Evolutionary conservation across 148 eudicot species (phyloP).

Genomic region (Selenicereus undatus): DNA sequence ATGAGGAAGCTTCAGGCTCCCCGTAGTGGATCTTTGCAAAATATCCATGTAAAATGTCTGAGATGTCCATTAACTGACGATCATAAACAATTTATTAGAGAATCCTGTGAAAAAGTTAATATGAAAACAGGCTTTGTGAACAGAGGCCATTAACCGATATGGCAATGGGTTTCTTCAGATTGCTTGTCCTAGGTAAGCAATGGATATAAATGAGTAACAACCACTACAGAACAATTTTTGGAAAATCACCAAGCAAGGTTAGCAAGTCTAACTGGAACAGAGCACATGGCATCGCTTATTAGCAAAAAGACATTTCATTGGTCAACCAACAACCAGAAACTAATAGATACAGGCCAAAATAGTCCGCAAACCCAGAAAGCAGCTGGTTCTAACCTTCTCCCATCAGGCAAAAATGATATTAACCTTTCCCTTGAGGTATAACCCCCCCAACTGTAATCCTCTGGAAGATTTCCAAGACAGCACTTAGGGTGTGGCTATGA

Average conservation of each 20-base stretch:
- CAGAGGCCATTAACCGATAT: not conserved
- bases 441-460: no score
- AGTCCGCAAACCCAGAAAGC: not conserved
- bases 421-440: not conserved
- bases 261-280: no score
- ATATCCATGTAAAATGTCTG: constrained; percentile 53
- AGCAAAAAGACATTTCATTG: not conserved
- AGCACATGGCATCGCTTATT: no score
- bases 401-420: not conserved
- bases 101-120: not conserved
- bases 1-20: constrained; percentile 37
- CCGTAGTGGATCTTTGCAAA: constrained; percentile 42
- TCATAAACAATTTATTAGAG: not conserved
- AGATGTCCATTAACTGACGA: constrained; percentile 65
- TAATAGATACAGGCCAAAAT: not conserved
- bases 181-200: not conserved
- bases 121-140: not conserved
- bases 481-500: no score
- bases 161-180: not conserved
- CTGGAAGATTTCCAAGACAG: no score
- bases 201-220: not conserved
- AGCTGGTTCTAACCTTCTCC: not conserved
- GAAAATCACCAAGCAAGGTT: not conserved
- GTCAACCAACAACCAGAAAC: not conserved
- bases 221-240: not conserved